phyloP scores from a whole-genome alignment of 1,284 basidiomycete genomes.

The Papiliotrema fonsecae region DNA sequence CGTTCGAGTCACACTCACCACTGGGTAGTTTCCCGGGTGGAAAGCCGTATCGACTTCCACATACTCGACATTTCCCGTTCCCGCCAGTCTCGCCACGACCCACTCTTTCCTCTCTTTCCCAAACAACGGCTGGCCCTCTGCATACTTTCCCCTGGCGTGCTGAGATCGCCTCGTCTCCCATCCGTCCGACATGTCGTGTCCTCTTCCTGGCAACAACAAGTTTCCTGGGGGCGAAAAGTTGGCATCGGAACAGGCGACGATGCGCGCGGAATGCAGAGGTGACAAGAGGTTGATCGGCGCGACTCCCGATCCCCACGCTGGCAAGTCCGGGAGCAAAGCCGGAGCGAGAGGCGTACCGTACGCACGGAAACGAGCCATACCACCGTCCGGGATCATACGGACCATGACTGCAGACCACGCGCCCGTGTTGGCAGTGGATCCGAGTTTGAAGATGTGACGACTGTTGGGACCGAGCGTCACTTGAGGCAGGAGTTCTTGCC shows the following conservation, averaged over 20 bases:
- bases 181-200: slow-evolving; percentile 91
- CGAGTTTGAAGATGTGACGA: slow-evolving; percentile 71
- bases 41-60: slow-evolving; percentile 90
- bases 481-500: slow-evolving; percentile 73
- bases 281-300: slow-evolving; percentile 72
- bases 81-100: slow-evolving; percentile 81
- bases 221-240: slow-evolving; percentile 93
- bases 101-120: slow-evolving; percentile 78
- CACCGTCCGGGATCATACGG: slow-evolving; percentile 95
- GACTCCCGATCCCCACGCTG: slow-evolving; percentile 51
- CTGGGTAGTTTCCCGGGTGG: slow-evolving; percentile 95
- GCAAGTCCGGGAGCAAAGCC: slow-evolving; percentile 45
- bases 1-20: slow-evolving; percentile 49
- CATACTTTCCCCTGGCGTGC: slow-evolving; percentile 58
- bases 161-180: slow-evolving; percentile 96
- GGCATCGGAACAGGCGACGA: slow-evolving; percentile 62
- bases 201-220: slow-evolving; percentile 83
- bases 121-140: slow-evolving; percentile 15
- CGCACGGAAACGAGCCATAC: slow-evolving; percentile 81
- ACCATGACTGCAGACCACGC: slow-evolving; percentile 79
- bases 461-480: slow-evolving; percentile 73
- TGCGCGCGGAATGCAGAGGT: slow-evolving; percentile 78
- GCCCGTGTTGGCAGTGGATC: slow-evolving; percentile 47
- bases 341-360: slow-evolving; percentile 70
- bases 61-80: slow-evolving; percentile 64